These are phyloP conservation scores for Pseudoneurospora amorphoporcata DNA, from an alignment of 495 filamentous ascomycete genomes.

Conservation along the genomic window DNA sequence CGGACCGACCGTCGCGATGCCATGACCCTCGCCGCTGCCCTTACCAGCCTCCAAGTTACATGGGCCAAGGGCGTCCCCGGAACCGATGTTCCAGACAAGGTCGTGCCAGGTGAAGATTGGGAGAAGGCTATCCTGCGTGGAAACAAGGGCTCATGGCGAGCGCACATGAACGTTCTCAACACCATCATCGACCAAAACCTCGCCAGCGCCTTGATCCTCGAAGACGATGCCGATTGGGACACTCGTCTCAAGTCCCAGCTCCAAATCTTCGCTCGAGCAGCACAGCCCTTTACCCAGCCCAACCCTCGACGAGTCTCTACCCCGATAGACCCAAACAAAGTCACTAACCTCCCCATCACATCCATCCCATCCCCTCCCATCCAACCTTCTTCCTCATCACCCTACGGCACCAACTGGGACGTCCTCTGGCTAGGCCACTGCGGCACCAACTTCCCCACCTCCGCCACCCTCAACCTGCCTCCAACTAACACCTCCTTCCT, in stretches of 20 bases:
- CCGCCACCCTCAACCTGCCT: no score
- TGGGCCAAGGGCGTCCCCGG: constrained; percentile 45
- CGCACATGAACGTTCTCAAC: constrained; percentile 34
- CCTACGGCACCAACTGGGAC: constrained; percentile 40
- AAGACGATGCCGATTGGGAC: constrained; percentile 45
- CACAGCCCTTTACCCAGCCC: constrained; percentile 20
- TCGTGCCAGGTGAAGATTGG: constrained; percentile 13
- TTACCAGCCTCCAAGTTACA: constrained; percentile 42
- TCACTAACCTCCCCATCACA: background rate
- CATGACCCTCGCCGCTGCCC: constrained; percentile 41
- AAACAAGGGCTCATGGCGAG: constrained; percentile 36
- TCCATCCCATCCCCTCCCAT: background rate
- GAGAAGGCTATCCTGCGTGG: constrained; percentile 13
- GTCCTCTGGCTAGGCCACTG: constrained; percentile 43
- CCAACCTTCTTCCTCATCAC: background rate
- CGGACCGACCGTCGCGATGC: constrained; percentile 55
- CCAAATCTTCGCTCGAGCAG: constrained; percentile 26
- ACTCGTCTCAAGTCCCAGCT: constrained; percentile 34
- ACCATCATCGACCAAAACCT: constrained; percentile 27
- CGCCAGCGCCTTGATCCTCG: constrained; percentile 34
- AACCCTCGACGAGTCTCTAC: background rate
- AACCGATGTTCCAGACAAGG: constrained; percentile 26
- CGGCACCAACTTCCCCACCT: constrained; percentile 30
- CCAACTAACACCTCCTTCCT: constrained; percentile 6
- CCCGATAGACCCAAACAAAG: background rate